Percentiles rank a stretch among this genome's conserved stretches.
These are phyloP conservation scores for Yamadazyma buinensis DNA, from an alignment of 1,139 yeast genomes.

Conservation along the genomic window DNA sequence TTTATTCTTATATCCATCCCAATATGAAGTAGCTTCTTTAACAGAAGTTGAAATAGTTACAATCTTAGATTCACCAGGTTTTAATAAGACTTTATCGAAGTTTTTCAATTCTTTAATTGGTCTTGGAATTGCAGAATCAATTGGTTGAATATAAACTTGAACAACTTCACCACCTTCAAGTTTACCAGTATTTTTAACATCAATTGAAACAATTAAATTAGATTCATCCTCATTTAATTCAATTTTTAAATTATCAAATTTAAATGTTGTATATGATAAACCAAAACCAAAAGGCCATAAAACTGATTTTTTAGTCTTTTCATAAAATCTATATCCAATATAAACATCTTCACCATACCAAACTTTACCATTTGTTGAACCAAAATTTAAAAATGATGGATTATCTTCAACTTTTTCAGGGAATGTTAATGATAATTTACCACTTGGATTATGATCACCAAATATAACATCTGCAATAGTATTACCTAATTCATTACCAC, in stretches of 20 bases:
- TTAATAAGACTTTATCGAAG: slow-evolving; percentile 44
- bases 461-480: slow-evolving; percentile 22
- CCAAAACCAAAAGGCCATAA: slow-evolving; percentile 62
- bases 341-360: slow-evolving; percentile 55
- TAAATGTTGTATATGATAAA: slow-evolving; percentile 52
- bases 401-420: slow-evolving; percentile 42
- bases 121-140: slow-evolving; percentile 38
- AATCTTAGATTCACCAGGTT: slow-evolving; percentile 36
- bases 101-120: slow-evolving; percentile 58
- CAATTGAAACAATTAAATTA: slow-evolving; percentile 24
- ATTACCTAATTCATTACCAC: slow-evolving; percentile 27
- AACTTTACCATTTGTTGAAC: slow-evolving; percentile 43
- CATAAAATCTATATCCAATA: slow-evolving; percentile 60
- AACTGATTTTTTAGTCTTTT: slow-evolving; percentile 41
- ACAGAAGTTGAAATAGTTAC: slow-evolving; percentile 33
- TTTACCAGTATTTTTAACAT: slow-evolving; percentile 41
- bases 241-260: slow-evolving; percentile 16
- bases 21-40: slow-evolving; percentile 53
- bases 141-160: slow-evolving; percentile 42
- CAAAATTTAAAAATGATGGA: slow-evolving; percentile 43
- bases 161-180: slow-evolving; percentile 43
- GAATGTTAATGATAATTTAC: slow-evolving; percentile 36
- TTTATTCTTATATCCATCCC: slow-evolving; percentile 43
- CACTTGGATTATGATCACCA: slow-evolving; percentile 26
- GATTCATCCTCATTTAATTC: slow-evolving; percentile 8